Percentiles rank a stretch among this genome's conserved stretches.
These are phyloP conservation scores for Coniferiporia weirii DNA, from an alignment of 1,284 basidiomycete species.

Conservation along the genomic window DNA sequence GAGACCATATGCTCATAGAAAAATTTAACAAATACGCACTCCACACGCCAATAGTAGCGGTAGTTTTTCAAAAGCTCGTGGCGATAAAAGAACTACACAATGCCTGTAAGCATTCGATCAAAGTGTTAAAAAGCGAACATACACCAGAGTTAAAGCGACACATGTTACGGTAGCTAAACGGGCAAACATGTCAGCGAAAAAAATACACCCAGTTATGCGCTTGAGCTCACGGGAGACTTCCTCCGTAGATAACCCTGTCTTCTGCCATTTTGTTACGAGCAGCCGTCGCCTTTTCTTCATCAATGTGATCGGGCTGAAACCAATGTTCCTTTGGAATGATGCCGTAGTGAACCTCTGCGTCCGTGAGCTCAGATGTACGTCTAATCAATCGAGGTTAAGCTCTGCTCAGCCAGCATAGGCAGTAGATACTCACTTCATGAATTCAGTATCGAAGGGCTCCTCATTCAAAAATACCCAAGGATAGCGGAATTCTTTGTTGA, in stretches of 20 bases:
- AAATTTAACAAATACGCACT: slow-evolving; percentile 29
- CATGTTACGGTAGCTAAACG: slow-evolving; percentile 75
- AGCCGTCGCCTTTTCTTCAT: slow-evolving; percentile 70
- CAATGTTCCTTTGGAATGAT: slow-evolving; percentile 79
- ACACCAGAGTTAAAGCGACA: slow-evolving; percentile 94
- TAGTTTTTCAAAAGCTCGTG: slow-evolving; percentile 48
- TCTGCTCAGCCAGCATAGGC: not conserved
- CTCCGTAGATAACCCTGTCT: slow-evolving; percentile 85
- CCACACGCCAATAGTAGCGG: slow-evolving; percentile 67
- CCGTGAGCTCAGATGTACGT: slow-evolving; percentile 61
- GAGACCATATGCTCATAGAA: not conserved
- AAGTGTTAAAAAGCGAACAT: slow-evolving; percentile 24
- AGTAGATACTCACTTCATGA: slow-evolving; percentile 53
- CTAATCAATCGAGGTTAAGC: slow-evolving; percentile 32
- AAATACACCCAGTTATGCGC: not conserved
- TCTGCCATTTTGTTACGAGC: slow-evolving; percentile 75
- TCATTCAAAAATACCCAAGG: slow-evolving; percentile 89
- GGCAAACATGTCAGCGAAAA: slow-evolving; percentile 1
- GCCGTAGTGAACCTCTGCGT: slow-evolving; percentile 71
- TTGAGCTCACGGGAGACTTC: slow-evolving; percentile 59
- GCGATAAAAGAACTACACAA: slow-evolving; percentile 44
- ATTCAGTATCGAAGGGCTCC: slow-evolving; percentile 68
- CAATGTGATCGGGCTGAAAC: slow-evolving; percentile 81
- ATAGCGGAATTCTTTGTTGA: slow-evolving; percentile 83
- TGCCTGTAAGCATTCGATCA: not conserved